phyloP scores from a whole-genome alignment of 352 stramenopile species.

The Phytophthora tentaculata region DNA sequence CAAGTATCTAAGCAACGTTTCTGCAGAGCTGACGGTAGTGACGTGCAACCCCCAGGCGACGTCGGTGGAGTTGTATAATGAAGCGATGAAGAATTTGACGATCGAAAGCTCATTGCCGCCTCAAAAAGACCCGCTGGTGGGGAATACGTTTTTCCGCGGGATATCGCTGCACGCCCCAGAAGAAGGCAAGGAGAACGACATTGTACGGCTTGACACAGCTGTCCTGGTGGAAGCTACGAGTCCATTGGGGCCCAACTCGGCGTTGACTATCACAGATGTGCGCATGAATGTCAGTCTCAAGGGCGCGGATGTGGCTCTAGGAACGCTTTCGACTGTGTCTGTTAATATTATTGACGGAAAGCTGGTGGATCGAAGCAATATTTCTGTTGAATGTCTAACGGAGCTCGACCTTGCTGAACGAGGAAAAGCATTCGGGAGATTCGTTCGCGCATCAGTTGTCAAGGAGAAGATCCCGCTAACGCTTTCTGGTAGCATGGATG shows the following conservation, averaged over 20 bases:
- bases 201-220: conserved; percentile 50
- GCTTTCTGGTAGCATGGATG: conserved; percentile 61
- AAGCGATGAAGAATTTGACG: conserved; percentile 72
- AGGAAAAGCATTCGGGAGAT: conserved; percentile 62
- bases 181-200: conserved; percentile 49
- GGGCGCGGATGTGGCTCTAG: conserved; percentile 45
- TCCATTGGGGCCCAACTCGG: conserved; percentile 65
- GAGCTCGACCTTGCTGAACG: conserved; percentile 47
- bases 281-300: conserved; percentile 67
- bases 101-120: conserved; percentile 69
- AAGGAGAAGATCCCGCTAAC: conserved; percentile 52
- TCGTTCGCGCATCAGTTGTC: conserved; percentile 71
- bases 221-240: conserved; percentile 75
- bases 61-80: conserved; percentile 72
- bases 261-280: conserved; percentile 62
- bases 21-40: conserved; percentile 63
- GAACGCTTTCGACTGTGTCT: conserved; percentile 53
- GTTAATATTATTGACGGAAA: conserved; percentile 64
- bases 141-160: conserved; percentile 66
- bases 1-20: conserved; percentile 72
- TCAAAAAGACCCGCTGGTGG: conserved; percentile 64
- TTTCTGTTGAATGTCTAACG: conserved; percentile 72
- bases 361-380: conserved; percentile 67
- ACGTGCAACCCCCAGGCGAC: conserved; percentile 67
- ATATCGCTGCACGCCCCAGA: conserved; percentile 60